Evolutionary conservation across 2,329 filamentous ascomycete species (phyloP).

Genomic region (Elsinoe ampelina): DNA sequence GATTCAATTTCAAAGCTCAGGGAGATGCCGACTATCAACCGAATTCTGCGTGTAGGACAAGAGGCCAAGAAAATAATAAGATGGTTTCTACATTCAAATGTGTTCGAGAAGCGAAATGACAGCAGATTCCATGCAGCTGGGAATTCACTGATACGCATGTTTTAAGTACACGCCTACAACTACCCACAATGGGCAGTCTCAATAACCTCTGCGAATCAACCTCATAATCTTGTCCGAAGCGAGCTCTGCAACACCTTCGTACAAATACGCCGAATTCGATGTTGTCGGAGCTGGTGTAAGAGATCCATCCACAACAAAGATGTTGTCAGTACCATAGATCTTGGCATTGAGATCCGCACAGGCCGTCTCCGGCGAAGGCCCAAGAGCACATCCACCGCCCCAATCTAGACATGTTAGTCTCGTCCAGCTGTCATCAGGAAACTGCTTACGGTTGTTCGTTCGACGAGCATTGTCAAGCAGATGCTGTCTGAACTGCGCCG

Average conservation of each 20-base stretch:
- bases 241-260: constrained; percentile 6
- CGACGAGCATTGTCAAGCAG: background rate
- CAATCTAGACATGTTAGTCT: background rate
- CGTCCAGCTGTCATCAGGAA: too few relatives aligned
- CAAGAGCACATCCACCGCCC: constrained; percentile 1
- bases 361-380: background rate
- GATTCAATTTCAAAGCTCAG: too few relatives aligned
- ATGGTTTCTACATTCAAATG: too few relatives aligned
- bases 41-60: too few relatives aligned
- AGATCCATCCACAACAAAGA: constrained; percentile 16
- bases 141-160: too few relatives aligned
- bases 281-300: constrained; percentile 15
- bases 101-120: too few relatives aligned
- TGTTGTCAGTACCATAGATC: constrained; percentile 16
- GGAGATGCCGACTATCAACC: too few relatives aligned
- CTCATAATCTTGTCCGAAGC: background rate
- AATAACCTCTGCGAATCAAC: background rate
- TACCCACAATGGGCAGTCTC: too few relatives aligned
- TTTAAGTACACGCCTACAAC: too few relatives aligned
- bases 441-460: constrained; percentile 1
- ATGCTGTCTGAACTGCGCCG: background rate
- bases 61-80: too few relatives aligned
- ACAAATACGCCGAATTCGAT: constrained; percentile 10
- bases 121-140: too few relatives aligned
- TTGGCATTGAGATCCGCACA: constrained; percentile 9